Percentiles rank a stretch among this genome's conserved stretches.
Conservation (phyloP, 768 basidiomycete species). For the Butyriboletus loyo region DNA sequence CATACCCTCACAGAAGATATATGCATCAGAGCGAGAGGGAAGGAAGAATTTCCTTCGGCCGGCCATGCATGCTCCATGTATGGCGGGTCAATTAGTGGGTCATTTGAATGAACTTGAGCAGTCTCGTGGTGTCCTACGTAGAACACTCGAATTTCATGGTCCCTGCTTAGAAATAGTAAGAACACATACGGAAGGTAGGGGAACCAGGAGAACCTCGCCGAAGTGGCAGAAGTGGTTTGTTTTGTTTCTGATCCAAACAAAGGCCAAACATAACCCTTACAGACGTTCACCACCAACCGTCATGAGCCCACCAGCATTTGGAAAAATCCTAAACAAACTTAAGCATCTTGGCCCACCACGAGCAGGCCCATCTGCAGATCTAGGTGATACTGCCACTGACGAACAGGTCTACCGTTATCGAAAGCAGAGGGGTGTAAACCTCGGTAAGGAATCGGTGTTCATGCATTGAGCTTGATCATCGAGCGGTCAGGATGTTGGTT, state of each 20-base stretch:
- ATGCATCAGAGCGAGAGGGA: not conserved
- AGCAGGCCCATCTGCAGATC: not conserved
- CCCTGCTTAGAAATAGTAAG: not conserved
- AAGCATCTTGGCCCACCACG: slow-evolving; percentile 6
- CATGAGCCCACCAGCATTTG: slow-evolving; percentile 12
- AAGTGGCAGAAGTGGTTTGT: not conserved
- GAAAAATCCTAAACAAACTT: slow-evolving; percentile 16
- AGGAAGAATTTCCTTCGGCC: not conserved
- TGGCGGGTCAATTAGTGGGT: not conserved
- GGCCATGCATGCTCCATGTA: not conserved
- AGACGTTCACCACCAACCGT: not conserved
- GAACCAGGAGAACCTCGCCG: not conserved
- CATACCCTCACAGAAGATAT: not conserved
- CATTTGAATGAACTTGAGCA: not conserved
- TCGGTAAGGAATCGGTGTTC: slow-evolving; percentile 44
- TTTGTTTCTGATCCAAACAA: slow-evolving; percentile 20
- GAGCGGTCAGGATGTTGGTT: slow-evolving; percentile 65
- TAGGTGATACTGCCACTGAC: slow-evolving; percentile 7
- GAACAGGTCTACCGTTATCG: slow-evolving; percentile 51
- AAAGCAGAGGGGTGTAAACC: slow-evolving; percentile 78
- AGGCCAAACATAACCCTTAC: not conserved
- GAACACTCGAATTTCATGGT: not conserved
- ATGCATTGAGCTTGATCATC: slow-evolving; percentile 7
- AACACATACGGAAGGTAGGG: not conserved
- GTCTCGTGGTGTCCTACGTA: not conserved